Evolutionary conservation across 2,329 filamentous ascomycete genomes (phyloP).

Genomic region (Fusarium sp.): DNA sequence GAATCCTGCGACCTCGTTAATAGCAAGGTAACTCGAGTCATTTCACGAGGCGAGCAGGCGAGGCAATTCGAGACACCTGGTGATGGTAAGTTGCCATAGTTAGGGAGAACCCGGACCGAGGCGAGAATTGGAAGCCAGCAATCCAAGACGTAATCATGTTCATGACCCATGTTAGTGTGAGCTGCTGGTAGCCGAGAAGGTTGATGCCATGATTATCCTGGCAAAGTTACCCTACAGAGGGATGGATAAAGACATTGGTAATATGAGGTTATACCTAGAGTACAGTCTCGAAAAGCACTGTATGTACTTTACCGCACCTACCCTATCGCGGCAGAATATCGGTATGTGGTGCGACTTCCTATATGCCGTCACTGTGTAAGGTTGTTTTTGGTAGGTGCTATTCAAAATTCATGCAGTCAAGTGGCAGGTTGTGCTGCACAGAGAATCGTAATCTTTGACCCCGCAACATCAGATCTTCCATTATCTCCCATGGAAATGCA

Average conservation of each 20-base stretch:
- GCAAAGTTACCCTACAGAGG: conserved; percentile 28
- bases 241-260: not conserved
- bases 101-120: not conserved
- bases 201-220: not conserved
- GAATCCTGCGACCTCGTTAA: conserved; percentile 16
- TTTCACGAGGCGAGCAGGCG: conserved; percentile 25
- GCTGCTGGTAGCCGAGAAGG: conserved; percentile 15
- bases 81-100: not conserved
- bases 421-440: conserved; percentile 24
- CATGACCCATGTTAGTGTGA: conserved; percentile 6
- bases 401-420: conserved; percentile 5
- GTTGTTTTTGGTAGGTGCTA: conserved; percentile 19
- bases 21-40: conserved; percentile 14
- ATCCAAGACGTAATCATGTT: conserved; percentile 6
- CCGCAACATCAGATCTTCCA: conserved; percentile 32
- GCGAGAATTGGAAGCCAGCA: conserved; percentile 5
- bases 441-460: conserved; percentile 24
- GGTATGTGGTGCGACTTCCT: conserved; percentile 9
- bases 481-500: conserved; percentile 8
- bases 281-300: conserved; percentile 20
- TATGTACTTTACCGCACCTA: conserved; percentile 1
- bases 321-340: not conserved
- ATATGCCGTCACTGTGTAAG: conserved; percentile 14
- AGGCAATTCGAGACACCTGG: conserved; percentile 12
- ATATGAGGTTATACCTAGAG: not conserved